Evolutionary conservation across 73 alveolate species (phyloP), one percentile per base, ranked within the genome.

Genomic region (Symbiodinium natans): DNA sequence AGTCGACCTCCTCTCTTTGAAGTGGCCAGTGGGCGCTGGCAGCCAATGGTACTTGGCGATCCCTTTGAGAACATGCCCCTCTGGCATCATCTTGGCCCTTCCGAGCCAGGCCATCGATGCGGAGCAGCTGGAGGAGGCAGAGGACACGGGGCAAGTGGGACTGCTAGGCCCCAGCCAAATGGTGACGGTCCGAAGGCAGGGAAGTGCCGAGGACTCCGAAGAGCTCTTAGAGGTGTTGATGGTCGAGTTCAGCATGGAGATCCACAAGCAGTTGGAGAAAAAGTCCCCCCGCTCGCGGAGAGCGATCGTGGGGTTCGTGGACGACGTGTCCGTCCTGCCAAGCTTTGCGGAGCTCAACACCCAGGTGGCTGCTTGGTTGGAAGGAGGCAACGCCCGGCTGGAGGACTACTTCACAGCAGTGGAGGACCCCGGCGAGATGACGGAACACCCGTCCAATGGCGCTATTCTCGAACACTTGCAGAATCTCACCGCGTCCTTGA

Each of bases 161-260:
- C 5, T 87, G 43, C 27, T 87, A n/a, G 94, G 94, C 11, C 85
- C 94, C n/a, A 59, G 43, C 41, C 94, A 38, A 1, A 31, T 6
- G 11, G 94, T 87, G 41, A 13, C 33, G 0, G 33, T 63, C 33
- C 31, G 43, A 15, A 0, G 39, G 25, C 39, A 38, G 73, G 73
- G 19, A 23, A 23, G 41, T 82, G 27, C 92, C 25, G 73, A 39
- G 33, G 56, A 43, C 56, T 31, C 13, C 7, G 43, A 7, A 2
- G 77, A 84, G 36, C 48, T 13, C 5, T 46, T 84, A 4, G 52
- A 2, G 34, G 93, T 84, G 6, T 25, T 46, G 54, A n/a, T 84
- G 93, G 80, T 84, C 9, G 93, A 84, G 80, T 43, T 84, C 34
- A 4, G 43, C 0, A 5, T 46, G 19, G 46, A 25, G 36, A 19